A percentile compares a stretch with the other conserved stretches of the same genome.
Conservation (phyloP, 2,329 filamentous ascomycete genomes). For the Diaporthe citri region DNA sequence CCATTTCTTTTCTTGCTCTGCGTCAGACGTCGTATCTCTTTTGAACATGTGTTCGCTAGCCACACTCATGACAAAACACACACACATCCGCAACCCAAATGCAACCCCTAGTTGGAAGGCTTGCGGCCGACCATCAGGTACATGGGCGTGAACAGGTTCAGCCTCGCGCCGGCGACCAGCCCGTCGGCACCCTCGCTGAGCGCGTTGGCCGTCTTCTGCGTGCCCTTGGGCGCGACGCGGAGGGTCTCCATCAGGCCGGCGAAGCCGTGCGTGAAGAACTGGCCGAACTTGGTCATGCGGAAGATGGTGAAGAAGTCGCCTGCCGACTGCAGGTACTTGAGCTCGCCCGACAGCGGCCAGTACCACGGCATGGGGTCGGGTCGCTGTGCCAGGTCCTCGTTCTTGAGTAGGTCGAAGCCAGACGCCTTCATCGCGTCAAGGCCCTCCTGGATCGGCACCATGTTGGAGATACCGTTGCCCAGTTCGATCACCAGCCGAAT, state of each 20-base stretch:
- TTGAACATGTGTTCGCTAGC: background rate
- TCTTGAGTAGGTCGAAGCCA: slow-evolving; percentile 84
- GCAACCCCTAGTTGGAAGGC: slow-evolving; percentile 62
- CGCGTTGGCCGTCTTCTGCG: slow-evolving; percentile 95
- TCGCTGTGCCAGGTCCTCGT: slow-evolving; percentile 88
- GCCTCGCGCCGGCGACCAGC: slow-evolving; percentile 85
- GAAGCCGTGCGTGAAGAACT: slow-evolving; percentile 80
- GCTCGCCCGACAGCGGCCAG: slow-evolving; percentile 88
- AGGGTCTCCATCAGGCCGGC: slow-evolving; percentile 82
- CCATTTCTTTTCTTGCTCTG: slow-evolving; percentile 8
- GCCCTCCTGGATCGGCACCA: slow-evolving; percentile 89
- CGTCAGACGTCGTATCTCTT: slow-evolving; percentile 9
- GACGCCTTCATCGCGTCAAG: slow-evolving; percentile 86
- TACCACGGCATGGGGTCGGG: slow-evolving; percentile 89
- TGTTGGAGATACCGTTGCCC: slow-evolving; percentile 97
- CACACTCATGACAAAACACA: background rate
- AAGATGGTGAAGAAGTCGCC: slow-evolving; percentile 86
- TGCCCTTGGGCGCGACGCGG: slow-evolving; percentile 82
- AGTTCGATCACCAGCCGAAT: slow-evolving; percentile 96
- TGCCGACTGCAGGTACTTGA: slow-evolving; percentile 84
- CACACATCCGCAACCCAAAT: background rate
- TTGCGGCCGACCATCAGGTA: slow-evolving; percentile 96
- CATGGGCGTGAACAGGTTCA: slow-evolving; percentile 98
- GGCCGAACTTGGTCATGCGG: slow-evolving; percentile 89
- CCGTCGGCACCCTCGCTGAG: slow-evolving; percentile 85